Conservation (phyloP, 768 basidiomycete species). For the Boletus reticuloceps region DNA sequence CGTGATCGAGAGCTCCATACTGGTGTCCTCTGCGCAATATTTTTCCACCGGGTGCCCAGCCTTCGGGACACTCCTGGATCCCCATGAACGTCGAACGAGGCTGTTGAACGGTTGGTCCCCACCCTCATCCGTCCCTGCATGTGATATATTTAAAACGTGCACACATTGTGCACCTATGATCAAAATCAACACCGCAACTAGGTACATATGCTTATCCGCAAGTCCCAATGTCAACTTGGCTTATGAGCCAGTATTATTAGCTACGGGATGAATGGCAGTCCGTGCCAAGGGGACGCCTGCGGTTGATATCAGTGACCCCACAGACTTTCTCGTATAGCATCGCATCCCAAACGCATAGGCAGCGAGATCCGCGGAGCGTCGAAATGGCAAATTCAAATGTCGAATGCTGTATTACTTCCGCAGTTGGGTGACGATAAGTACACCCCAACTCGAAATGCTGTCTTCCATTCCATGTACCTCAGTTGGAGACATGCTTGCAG, state of each 20-base stretch:
- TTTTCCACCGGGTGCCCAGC: background rate
- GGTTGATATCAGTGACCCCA: slow-evolving; percentile 3
- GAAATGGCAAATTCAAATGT: slow-evolving; percentile 5
- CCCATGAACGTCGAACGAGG: slow-evolving; percentile 1
- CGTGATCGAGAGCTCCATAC: background rate
- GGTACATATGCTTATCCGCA: slow-evolving; percentile 6
- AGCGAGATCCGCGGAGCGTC: slow-evolving; percentile 21
- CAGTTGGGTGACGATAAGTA: background rate
- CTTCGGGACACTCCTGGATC: slow-evolving; percentile 1
- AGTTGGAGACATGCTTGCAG: slow-evolving; percentile 4
- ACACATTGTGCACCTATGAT: background rate
- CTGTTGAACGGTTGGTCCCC: background rate
- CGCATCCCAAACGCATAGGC: background rate
- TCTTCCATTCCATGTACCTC: slow-evolving; percentile 18
- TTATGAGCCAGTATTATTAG: slow-evolving; percentile 6
- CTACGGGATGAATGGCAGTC: slow-evolving; percentile 12
- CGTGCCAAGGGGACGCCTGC: background rate
- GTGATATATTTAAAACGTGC: slow-evolving; percentile 1
- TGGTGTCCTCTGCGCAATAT: background rate
- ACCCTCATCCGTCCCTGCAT: slow-evolving; percentile 6
- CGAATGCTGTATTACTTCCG: slow-evolving; percentile 13
- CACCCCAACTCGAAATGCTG: background rate
- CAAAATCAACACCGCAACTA: background rate
- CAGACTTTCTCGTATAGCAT: slow-evolving; percentile 13
- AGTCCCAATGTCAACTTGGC: background rate